Evolutionary conservation across 1,139 yeast genomes (phyloP), one percentile per base, ranked within the genome.

Genomic region (Blastobotrys aristatus): DNA sequence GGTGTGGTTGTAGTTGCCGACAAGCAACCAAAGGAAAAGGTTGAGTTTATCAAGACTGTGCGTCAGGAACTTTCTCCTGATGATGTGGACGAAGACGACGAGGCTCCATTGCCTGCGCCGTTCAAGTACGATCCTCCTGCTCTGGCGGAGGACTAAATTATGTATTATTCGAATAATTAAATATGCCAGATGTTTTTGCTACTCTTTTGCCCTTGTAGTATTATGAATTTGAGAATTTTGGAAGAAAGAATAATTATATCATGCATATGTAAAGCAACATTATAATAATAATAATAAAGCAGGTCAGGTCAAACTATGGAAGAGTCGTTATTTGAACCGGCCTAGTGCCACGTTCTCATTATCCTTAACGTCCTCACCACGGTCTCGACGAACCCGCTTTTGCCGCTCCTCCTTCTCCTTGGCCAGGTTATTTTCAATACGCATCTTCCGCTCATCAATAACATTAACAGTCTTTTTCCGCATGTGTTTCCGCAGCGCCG

Each of bases 81-180:
- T 40, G 70, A 66, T 29, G 65, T 62, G 37, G 69, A 83, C 81
- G 67, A 61, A 29, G 69, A 65, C 34, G 70, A 65, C 40, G 95
- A 88, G 59, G 97, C 97, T 0, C 96, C 97, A 43, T 60, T 89
- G 44, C 97, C 97, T 30, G 83, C 84, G 57, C 94, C 97, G 47
- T 92, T 92, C 63, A 74, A 73, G 11, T 79, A 81, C 59, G 69
- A 71, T 53, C 79, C 74, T 44, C 80, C 76, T 13, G 58, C 44
- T 16, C 56, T 56, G 42, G 52, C 48, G 39, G 43, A 53, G 34
- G 21, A 34, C 18, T 14, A 34, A 33, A 14, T n/a, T n/a, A n/a
- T n/a, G n/a, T n/a, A n/a, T n/a, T n/a, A n/a, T n/a, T n/a, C n/a
- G n/a, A n/a, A n/a, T n/a, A n/a, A n/a, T n/a, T n/a, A n/a, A n/a